Evolutionary conservation across 2,329 filamentous ascomycete species (phyloP), one percentile per base, ranked within the genome.

Genomic region (Stagonosporopsis chrysanthemi): DNA sequence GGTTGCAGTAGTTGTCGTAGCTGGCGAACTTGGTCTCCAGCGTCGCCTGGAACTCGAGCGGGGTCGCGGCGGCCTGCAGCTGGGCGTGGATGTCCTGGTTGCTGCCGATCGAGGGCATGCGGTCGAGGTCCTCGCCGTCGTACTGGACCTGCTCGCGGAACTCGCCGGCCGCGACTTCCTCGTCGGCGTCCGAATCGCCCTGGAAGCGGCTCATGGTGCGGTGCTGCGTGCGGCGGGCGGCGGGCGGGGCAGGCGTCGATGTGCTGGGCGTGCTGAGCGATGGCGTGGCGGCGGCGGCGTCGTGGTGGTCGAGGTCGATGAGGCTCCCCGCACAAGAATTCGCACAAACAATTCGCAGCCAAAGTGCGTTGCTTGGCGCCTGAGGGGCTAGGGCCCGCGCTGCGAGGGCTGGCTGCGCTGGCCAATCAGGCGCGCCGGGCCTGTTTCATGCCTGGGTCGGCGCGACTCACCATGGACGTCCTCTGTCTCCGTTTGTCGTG

Each of bases 1-100:
- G 84, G 80, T 91, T 97, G 88, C 95, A 99, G 86, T 99, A 99
- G 78, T 92, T 91, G 82, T 99, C 95, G 84, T 99, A 99, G 83
- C 93, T 97, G 79, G 92, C 89, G 82, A 98, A 97, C 83, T 98
- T 98, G 78, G 91, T 91, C 80, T 98, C 95, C 54, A 99, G 86
- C 31, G 93, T 91, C 44, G 95, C 95, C 75, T 95, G 92, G 80
- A 96, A 98, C 77, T 99, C 95, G 67, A 99, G 85, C 48, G 95
- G 95, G 73, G 95, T 94, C 64, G 95, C 95, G 58, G 95, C 95
- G 66, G 93, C 92, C 65, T 89, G 89, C 63, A 99, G 85, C 77
- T 95, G 90, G 63, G 91, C 90, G 82, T 98, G 93, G 72, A 99
- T 91, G 76, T 98, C 95, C 79, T 96, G 92, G 75, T 87, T 84